Evolutionary conservation across 495 filamentous ascomycete species (phyloP).

Genomic region (Hypoxylon lienhwacheense): DNA sequence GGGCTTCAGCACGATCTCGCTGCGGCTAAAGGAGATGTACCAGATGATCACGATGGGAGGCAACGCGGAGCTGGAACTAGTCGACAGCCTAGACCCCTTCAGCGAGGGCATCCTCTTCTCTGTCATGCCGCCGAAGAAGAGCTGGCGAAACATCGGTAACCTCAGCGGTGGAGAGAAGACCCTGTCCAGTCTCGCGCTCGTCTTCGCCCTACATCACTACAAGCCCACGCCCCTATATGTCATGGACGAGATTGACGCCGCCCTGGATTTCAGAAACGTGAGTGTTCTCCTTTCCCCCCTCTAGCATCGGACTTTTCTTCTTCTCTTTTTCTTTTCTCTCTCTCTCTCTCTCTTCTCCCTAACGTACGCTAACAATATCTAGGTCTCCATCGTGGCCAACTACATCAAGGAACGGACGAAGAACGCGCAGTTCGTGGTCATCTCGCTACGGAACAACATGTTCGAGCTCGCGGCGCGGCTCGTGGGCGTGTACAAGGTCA

Average conservation of each 20-base stretch:
- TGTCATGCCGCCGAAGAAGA: constrained; percentile 99
- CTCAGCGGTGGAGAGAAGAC: constrained; percentile 96
- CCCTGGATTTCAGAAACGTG: constrained; percentile 95
- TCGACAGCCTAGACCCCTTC: constrained; percentile 94
- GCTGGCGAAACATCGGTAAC: constrained; percentile 98
- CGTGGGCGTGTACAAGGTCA: constrained; percentile 98
- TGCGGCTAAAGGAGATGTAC: constrained; percentile 98
- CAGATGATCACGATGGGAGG: constrained; percentile 99
- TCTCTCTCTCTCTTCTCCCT: background rate
- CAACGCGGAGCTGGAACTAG: constrained; percentile 94
- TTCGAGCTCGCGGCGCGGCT: constrained; percentile 94
- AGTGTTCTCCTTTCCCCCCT: constrained; percentile 45
- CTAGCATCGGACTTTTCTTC: background rate
- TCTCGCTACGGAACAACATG: constrained; percentile 98
- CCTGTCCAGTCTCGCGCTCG: constrained; percentile 85
- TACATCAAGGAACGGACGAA: constrained; percentile 99
- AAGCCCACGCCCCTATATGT: constrained; percentile 97
- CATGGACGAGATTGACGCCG: constrained; percentile 99
- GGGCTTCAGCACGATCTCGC: constrained; percentile 91
- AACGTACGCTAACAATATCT: constrained; percentile 19
- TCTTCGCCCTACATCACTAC: constrained; percentile 97
- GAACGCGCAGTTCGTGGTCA: constrained; percentile 99
- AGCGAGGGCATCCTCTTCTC: constrained; percentile 94
- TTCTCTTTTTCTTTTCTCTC: background rate
- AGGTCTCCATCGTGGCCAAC: constrained; percentile 97